Percentiles rank a stretch among this genome's conserved stretches.
Evolutionary conservation across 371 early-diverging fungal genomes (phyloP).

Genomic region (Mucor lusitanicus): DNA sequence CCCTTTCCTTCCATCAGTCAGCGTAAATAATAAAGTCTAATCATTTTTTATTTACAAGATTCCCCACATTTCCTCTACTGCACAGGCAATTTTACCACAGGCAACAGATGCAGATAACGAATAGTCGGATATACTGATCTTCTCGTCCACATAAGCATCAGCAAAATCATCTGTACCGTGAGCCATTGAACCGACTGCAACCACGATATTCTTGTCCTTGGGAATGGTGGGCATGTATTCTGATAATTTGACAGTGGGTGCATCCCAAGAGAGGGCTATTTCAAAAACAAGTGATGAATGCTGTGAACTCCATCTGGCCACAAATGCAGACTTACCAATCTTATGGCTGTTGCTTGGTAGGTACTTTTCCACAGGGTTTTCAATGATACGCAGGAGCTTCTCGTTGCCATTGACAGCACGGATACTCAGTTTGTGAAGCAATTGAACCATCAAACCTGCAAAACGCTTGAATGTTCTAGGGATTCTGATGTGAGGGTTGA

Average conservation of each 20-base stretch:
- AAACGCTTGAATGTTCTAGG: constrained; percentile 99
- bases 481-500: constrained; percentile 96
- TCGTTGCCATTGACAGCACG: constrained; percentile 90
- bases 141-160: constrained; percentile 93
- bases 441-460: constrained; percentile 96
- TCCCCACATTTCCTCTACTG: constrained; percentile 87
- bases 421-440: constrained; percentile 96
- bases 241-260: constrained; percentile 81
- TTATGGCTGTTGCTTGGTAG: constrained; percentile 89
- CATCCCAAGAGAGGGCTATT: constrained; percentile 91
- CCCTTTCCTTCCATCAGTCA: background rate
- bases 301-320: background rate
- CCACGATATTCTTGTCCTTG: constrained; percentile 78
- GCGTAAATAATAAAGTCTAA: constrained; percentile 4
- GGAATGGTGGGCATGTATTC: constrained; percentile 84
- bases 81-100: constrained; percentile 88
- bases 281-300: too few relatives aligned
- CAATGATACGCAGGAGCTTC: constrained; percentile 93
- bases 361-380: constrained; percentile 94
- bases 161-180: constrained; percentile 95
- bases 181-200: constrained; percentile 97
- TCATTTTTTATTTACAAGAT: constrained; percentile 62
- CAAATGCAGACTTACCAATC: constrained; percentile 61
- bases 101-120: constrained; percentile 95
- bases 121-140: constrained; percentile 93